Evolutionary conservation across 2,329 filamentous ascomycete species (phyloP).

Genomic region (Chalara sp.): DNA sequence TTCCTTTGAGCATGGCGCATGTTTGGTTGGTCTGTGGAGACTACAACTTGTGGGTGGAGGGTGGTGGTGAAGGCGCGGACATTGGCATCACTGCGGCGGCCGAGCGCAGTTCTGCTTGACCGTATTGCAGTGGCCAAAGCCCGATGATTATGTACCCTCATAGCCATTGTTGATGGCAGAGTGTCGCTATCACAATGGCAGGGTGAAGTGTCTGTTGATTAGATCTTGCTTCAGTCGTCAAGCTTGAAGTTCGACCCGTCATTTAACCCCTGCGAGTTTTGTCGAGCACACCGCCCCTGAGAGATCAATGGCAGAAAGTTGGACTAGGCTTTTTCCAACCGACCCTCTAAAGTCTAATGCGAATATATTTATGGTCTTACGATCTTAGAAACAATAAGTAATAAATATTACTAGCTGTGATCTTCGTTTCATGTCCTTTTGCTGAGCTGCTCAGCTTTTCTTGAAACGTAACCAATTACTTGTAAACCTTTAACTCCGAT

Average conservation of each 20-base stretch:
- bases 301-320: too few species aligned
- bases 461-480: too few species aligned
- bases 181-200: conserved; percentile 29
- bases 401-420: too few species aligned
- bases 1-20: conserved; percentile 56
- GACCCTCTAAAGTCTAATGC: too few species aligned
- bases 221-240: background rate
- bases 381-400: too few species aligned
- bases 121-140: conserved; percentile 49
- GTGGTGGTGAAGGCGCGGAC: conserved; percentile 31
- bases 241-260: background rate
- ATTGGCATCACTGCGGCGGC: conserved; percentile 15
- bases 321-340: too few species aligned
- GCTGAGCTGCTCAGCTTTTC: too few species aligned
- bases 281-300: too few species aligned
- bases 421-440: too few species aligned
- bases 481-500: too few species aligned
- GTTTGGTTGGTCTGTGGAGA: conserved; percentile 52
- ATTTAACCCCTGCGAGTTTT: background rate
- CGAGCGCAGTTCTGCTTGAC: conserved; percentile 35
- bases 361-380: too few species aligned
- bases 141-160: conserved; percentile 50
- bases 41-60: conserved; percentile 33
- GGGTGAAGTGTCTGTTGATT: background rate
- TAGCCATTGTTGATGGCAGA: conserved; percentile 45